Conservation (phyloP, 805 yeast genomes). For the Kazachstania bromeliacearum region DNA sequence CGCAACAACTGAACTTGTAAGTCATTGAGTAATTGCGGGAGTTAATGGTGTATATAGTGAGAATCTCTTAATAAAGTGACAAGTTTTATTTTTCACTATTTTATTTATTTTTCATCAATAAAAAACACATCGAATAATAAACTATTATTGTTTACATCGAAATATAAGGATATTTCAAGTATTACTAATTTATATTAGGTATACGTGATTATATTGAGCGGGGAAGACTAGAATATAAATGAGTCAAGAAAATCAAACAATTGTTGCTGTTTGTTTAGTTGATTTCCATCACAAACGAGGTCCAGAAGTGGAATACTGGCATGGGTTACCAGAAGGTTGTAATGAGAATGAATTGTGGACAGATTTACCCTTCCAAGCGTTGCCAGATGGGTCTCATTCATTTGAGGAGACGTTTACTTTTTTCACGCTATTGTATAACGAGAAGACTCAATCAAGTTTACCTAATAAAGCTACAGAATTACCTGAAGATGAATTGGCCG, state of each 20-base stretch:
- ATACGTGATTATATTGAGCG: no score
- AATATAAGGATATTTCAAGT: no score
- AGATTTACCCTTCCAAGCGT: conserved; percentile 82
- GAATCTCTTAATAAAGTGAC: no score
- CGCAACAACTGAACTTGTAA: conserved; percentile 18
- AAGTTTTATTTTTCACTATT: no score
- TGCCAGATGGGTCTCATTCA: conserved; percentile 93
- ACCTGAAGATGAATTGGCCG: conserved; percentile 25
- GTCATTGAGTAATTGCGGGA: no score
- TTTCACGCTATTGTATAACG: conserved; percentile 73
- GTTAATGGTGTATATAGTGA: no score
- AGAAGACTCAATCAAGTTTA: conserved; percentile 29
- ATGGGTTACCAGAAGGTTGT: conserved; percentile 35
- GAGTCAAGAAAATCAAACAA: conserved; percentile 26
- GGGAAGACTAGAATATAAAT: no score
- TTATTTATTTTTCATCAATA: no score
- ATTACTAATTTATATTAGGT: no score
- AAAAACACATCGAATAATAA: no score
- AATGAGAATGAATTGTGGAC: conserved; percentile 53
- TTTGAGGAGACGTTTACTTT: conserved; percentile 90
- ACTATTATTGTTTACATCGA: no score
- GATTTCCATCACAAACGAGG: conserved; percentile 91
- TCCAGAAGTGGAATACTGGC: conserved; percentile 92
- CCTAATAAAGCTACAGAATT: conserved; percentile 34
- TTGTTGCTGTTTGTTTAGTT: conserved; percentile 80